A percentile compares a stretch with the other conserved stretches of the same genome.
These are phyloP conservation scores for Naganishia friedmannii DNA, from an alignment of 768 basidiomycete species.

Conservation along the genomic window DNA sequence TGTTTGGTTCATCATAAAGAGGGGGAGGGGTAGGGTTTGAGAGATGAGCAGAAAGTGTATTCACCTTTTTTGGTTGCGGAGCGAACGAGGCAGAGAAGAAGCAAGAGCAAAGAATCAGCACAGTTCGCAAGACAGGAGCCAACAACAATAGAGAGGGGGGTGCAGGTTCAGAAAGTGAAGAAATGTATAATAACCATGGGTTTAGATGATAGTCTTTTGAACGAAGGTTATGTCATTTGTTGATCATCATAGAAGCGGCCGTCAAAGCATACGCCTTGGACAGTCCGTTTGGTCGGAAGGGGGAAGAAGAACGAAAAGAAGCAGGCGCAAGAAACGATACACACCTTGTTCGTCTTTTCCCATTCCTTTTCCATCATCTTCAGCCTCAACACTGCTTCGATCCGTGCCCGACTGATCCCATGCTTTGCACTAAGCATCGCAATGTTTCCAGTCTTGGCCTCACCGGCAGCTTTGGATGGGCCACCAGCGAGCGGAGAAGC, in stretches of 20 bases:
- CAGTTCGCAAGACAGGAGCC: neutral
- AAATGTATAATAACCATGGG: constrained; percentile 49
- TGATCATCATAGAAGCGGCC: constrained; percentile 42
- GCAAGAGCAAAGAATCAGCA: neutral
- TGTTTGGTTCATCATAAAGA: constrained; percentile 60
- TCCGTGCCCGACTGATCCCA: constrained; percentile 46
- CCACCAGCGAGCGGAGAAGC: constrained; percentile 2
- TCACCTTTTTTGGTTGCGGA: constrained; percentile 40
- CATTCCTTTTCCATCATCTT: constrained; percentile 47
- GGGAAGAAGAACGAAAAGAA: constrained; percentile 7
- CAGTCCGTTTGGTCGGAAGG: neutral
- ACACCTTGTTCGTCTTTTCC: constrained; percentile 41
- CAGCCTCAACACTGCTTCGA: constrained; percentile 47
- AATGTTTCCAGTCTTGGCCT: constrained; percentile 24
- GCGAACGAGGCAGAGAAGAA: neutral
- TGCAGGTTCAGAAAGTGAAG: constrained; percentile 51
- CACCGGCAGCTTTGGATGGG: neutral
- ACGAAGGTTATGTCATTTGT: constrained; percentile 53
- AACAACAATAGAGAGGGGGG: neutral
- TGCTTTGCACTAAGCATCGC: constrained; percentile 40
- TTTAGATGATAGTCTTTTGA: constrained; percentile 48
- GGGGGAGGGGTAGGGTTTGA: constrained; percentile 38
- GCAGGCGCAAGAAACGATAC: constrained; percentile 22
- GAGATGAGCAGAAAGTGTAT: constrained; percentile 56
- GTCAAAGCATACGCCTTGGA: neutral